Evolutionary conservation across 148 eudicot species (phyloP).

Genomic region (Pharnaceum exiguum): DNA sequence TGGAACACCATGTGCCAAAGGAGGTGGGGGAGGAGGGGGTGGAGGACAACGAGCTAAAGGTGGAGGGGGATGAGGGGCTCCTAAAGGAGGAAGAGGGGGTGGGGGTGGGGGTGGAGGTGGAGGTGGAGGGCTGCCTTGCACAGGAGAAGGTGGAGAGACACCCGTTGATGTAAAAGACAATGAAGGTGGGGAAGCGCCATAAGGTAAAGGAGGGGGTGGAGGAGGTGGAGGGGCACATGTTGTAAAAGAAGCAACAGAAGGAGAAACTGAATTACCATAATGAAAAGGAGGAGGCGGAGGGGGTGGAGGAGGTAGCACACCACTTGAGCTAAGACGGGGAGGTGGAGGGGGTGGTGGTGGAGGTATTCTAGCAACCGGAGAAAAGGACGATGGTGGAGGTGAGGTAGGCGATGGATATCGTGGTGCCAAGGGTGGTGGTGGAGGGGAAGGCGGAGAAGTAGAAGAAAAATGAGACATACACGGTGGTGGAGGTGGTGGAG

Average conservation of each 20-base stretch:
- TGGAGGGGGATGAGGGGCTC: conserved; percentile 4
- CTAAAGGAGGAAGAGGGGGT: background rate
- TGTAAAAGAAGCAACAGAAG: conserved; percentile 7
- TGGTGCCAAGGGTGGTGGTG: conserved; percentile 15
- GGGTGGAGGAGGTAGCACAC: conserved; percentile 16
- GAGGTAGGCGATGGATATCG: background rate
- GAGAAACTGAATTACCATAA: background rate
- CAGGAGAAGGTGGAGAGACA: conserved; percentile 20
- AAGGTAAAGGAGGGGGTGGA: conserved; percentile 11
- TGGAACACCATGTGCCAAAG: conserved; percentile 9
- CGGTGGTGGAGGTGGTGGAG: conserved; percentile 15
- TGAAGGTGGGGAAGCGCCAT: conserved; percentile 5
- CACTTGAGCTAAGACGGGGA: conserved; percentile 12
- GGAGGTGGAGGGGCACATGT: conserved; percentile 7
- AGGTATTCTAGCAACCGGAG: conserved; percentile 5
- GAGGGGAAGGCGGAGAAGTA: conserved; percentile 16
- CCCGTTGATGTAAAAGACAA: conserved; percentile 15
- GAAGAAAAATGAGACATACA: conserved; percentile 3
- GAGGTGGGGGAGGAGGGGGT: conserved; percentile 22
- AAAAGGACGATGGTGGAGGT: conserved; percentile 17
- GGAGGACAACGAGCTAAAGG: conserved; percentile 2
- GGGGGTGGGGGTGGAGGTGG: conserved; percentile 19
- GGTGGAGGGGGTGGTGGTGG: conserved; percentile 18
- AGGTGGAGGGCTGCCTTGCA: conserved; percentile 1
- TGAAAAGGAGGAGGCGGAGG: conserved; percentile 24